Evolutionary conservation across 352 stramenopile species (phyloP), one percentile per base, ranked within the genome.

Genomic region (Phytophthora capsici): DNA sequence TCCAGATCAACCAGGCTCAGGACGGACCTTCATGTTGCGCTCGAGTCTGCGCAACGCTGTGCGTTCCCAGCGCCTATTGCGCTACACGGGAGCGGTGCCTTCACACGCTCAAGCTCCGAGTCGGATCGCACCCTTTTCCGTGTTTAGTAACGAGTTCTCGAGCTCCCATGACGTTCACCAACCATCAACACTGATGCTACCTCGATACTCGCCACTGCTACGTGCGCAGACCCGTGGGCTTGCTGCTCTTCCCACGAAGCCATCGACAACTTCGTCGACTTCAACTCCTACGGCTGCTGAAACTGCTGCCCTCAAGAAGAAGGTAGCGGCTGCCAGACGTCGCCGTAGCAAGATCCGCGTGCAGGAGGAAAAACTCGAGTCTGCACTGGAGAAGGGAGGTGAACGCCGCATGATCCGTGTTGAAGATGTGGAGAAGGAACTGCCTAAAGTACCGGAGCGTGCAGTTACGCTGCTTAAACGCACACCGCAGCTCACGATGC

Each of bases 341-440:
- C 80, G 82, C 17, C 82, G 85, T 45, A 90, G 80, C 57, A 93
- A 91, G 75, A 90, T 91, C 73, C 86, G 87, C 59, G 82, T 87
- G 1, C 82, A 89, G 66, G 84, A 95, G 63, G 75, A 92, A 57
- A 90, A 83, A 57, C 80, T 94, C 28, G 84, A 91, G 70, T 86
- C 73, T 7, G 86, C 84, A 25, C 67, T 95, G 32, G 84, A 91
- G 51, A 95, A 90, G 55, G 86, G 84, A 48, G 86, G 86, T 32
- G 82, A 92, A 71, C 86, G 82, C 8, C 80, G 83, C 38, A 72
- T 93, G 56, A 90, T 94, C 63, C 84, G 84, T 59, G 84, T 95
- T 12, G 68, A 93, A 51, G 84, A 91, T 48, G 69, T 94, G 23
- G 86, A 93, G 65, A 76, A 91, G 56, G 75, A 90, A 59, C 67